Percentiles rank a stretch among this genome's conserved stretches.
Conservation (phyloP, 2,329 filamentous ascomycete genomes). For the Alternaria rosae region DNA sequence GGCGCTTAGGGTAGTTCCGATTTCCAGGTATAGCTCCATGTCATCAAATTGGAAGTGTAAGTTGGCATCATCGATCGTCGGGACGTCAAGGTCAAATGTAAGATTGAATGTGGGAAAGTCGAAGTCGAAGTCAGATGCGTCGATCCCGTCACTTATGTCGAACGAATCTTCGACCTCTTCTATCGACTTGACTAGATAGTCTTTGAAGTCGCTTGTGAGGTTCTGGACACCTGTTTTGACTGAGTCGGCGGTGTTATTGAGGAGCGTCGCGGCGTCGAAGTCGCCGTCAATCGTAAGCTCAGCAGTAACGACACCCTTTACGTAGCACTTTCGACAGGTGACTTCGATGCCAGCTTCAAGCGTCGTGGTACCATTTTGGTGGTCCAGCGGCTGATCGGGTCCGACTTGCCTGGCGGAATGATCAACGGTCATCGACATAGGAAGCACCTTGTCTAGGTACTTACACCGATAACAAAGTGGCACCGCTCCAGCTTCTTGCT, state of each 20-base stretch:
- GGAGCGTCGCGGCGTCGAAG: slow-evolving; percentile 49
- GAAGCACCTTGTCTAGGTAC: no score
- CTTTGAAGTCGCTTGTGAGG: slow-evolving; percentile 18
- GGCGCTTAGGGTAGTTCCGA: slow-evolving; percentile 54
- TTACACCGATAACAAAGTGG: slow-evolving; percentile 48
- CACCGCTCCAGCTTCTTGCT: slow-evolving; percentile 52
- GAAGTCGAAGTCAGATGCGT: slow-evolving; percentile 30
- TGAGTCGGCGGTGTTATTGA: slow-evolving; percentile 19
- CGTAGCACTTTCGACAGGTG: slow-evolving; percentile 59
- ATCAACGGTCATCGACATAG: neutral
- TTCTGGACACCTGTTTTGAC: slow-evolving; percentile 27
- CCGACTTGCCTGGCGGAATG: slow-evolving; percentile 1
- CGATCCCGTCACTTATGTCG: slow-evolving; percentile 21
- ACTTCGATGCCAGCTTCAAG: slow-evolving; percentile 49
- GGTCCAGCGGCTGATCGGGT: slow-evolving; percentile 12
- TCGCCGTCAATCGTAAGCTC: slow-evolving; percentile 53
- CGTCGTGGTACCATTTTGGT: slow-evolving; percentile 17
- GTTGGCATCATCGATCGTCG: slow-evolving; percentile 53
- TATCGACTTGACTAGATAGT: slow-evolving; percentile 19
- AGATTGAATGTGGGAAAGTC: slow-evolving; percentile 26
- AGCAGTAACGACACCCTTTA: slow-evolving; percentile 57
- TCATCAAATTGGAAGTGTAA: slow-evolving; percentile 60
- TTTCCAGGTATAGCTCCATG: slow-evolving; percentile 61
- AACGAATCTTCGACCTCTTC: slow-evolving; percentile 17
- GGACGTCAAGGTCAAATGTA: slow-evolving; percentile 51